phyloP scores from a whole-genome alignment of 176 grass and related monocot species.

The Bromus sterilis region DNA sequence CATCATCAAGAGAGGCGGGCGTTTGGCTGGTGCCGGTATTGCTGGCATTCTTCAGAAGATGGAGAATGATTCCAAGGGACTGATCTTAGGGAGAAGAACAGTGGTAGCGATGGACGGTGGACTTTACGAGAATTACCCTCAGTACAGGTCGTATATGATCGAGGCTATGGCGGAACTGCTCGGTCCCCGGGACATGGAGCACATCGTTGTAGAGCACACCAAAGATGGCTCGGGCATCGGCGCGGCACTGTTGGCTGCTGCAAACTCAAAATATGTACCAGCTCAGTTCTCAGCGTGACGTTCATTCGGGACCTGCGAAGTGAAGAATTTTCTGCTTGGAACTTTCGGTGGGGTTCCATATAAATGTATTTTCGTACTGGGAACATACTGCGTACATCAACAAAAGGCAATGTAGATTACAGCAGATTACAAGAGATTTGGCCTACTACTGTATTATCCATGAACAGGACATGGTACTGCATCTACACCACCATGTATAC shows the following conservation, averaged over 20 bases:
- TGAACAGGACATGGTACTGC: too few relatives aligned
- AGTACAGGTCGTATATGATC: conserved; percentile 32
- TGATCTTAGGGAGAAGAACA: conserved; percentile 10
- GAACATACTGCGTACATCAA: background rate
- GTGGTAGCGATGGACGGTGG: conserved; percentile 32
- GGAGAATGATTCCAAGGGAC: conserved; percentile 24
- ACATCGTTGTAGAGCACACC: conserved; percentile 27
- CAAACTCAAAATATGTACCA: conserved; percentile 29
- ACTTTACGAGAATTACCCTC: conserved; percentile 47
- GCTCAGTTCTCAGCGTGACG: background rate
- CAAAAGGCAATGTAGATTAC: background rate
- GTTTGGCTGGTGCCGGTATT: conserved; percentile 38
- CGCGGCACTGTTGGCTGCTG: conserved; percentile 22
- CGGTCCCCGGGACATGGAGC: background rate
- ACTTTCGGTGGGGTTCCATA: background rate
- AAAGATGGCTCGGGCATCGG: conserved; percentile 45
- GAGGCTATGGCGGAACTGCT: conserved; percentile 26
- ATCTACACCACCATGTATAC: too few relatives aligned
- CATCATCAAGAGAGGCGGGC: conserved; percentile 26
- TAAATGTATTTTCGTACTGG: background rate
- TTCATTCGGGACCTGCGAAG: background rate
- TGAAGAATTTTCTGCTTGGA: background rate
- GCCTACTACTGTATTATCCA: background rate
- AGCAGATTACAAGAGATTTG: background rate
- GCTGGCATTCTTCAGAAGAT: conserved; percentile 51